Evolutionary conservation across 768 basidiomycete genomes (phyloP).

Genomic region (Ramaria sp.): DNA sequence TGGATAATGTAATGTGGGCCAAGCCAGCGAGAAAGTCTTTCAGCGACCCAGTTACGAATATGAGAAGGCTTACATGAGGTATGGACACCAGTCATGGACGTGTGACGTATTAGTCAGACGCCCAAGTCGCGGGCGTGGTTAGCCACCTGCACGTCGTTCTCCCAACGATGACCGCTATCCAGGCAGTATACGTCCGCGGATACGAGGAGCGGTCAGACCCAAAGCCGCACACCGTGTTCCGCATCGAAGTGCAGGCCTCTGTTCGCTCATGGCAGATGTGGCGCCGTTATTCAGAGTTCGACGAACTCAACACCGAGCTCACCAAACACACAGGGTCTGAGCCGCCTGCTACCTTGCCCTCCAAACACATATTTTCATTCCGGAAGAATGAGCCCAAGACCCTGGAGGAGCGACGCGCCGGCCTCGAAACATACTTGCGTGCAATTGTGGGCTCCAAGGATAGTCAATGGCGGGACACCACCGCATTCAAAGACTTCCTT

Average conservation of each 20-base stretch:
- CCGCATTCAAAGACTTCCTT: constrained; percentile 79
- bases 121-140: neutral
- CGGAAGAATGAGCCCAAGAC: constrained; percentile 39
- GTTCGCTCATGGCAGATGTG: constrained; percentile 91
- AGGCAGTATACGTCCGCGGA: constrained; percentile 59
- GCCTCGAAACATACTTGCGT: constrained; percentile 78
- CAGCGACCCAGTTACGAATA: too few relatives aligned
- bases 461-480: constrained; percentile 68
- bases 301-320: constrained; percentile 74
- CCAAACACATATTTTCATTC: constrained; percentile 71
- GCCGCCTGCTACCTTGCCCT: constrained; percentile 73
- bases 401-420: constrained; percentile 65
- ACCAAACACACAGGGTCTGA: constrained; percentile 66
- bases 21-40: too few relatives aligned
- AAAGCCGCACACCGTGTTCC: constrained; percentile 74
- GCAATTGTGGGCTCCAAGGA: constrained; percentile 78
- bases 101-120: neutral
- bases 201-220: constrained; percentile 60
- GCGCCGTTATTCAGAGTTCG: constrained; percentile 92
- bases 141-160: neutral
- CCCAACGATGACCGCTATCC: constrained; percentile 53
- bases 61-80: too few relatives aligned
- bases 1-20: too few relatives aligned
- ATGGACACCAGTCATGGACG: too few relatives aligned
- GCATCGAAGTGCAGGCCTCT: constrained; percentile 76